Conservation (phyloP, 2,329 filamentous ascomycete species). For the Colletotrichum neosansevieriae region DNA sequence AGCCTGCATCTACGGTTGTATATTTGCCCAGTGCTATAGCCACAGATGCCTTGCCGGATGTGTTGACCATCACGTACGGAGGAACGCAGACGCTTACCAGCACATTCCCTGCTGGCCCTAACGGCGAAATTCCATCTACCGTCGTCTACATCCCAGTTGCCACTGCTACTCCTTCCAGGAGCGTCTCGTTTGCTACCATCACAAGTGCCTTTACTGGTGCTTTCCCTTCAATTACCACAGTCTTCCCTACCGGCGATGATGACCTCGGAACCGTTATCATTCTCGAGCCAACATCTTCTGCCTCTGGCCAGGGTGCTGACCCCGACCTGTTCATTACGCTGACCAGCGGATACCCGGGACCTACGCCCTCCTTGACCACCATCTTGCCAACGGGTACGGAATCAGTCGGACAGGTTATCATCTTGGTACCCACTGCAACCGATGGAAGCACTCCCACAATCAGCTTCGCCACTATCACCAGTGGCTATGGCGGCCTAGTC, state of each 20-base stretch:
- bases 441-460: background rate
- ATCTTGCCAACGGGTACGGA: conserved; percentile 1
- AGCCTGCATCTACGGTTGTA: no score
- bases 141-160: conserved; percentile 5
- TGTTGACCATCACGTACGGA: no score
- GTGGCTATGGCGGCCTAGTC: conserved; percentile 1
- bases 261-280: conserved; percentile 12
- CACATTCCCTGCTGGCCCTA: conserved; percentile 6
- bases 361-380: conserved; percentile 2
- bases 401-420: conserved; percentile 5
- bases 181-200: conserved; percentile 26
- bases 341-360: conserved; percentile 13
- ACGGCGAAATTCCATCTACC: background rate
- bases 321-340: conserved; percentile 11
- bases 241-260: conserved; percentile 7
- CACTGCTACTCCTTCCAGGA: background rate
- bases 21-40: no score
- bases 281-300: conserved; percentile 13
- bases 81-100: background rate
- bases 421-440: conserved; percentile 3
- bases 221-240: conserved; percentile 14
- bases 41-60: no score
- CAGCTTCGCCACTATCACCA: conserved; percentile 5
- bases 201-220: conserved; percentile 18
- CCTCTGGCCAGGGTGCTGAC: background rate